phyloP scores from a whole-genome alignment of 2,329 filamentous ascomycete genomes.

The Cladosporium sp. region DNA sequence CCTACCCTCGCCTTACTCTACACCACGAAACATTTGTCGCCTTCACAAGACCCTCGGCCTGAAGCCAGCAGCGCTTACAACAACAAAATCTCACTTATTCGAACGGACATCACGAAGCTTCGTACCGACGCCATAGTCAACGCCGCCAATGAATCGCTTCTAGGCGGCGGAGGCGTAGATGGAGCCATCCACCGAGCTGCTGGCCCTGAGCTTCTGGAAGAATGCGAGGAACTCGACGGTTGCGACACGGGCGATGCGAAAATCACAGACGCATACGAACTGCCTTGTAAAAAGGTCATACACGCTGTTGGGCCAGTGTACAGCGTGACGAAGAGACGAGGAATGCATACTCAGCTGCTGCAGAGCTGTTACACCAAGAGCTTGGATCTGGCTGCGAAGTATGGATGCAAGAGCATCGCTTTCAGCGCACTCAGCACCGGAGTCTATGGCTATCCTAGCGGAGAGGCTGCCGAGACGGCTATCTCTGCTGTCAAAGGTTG shows the following conservation, averaged over 20 bases:
- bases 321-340: slow-evolving; percentile 36
- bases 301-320: slow-evolving; percentile 90
- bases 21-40: slow-evolving; percentile 48
- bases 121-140: slow-evolving; percentile 83
- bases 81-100: slow-evolving; percentile 64
- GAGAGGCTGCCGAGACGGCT: slow-evolving; percentile 68
- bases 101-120: slow-evolving; percentile 77
- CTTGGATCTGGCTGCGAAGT: slow-evolving; percentile 66
- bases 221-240: slow-evolving; percentile 68
- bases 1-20: slow-evolving; percentile 65
- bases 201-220: slow-evolving; percentile 61
- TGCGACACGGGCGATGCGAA: slow-evolving; percentile 77
- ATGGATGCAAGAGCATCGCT: slow-evolving; percentile 66
- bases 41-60: slow-evolving; percentile 21
- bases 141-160: slow-evolving; percentile 74
- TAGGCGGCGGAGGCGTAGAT: slow-evolving; percentile 82
- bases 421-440: slow-evolving; percentile 87
- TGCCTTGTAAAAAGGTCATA: slow-evolving; percentile 77
- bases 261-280: slow-evolving; percentile 71
- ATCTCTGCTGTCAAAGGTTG: slow-evolving; percentile 57
- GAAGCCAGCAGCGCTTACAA: slow-evolving; percentile 56
- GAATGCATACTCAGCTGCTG: slow-evolving; percentile 42
- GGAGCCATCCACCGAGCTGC: slow-evolving; percentile 77
- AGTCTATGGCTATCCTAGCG: slow-evolving; percentile 79
- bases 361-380: slow-evolving; percentile 66